Base-by-base conservation (phyloP, 31 red algal species). In the Odonthalia washingtoniensis region DNA sequence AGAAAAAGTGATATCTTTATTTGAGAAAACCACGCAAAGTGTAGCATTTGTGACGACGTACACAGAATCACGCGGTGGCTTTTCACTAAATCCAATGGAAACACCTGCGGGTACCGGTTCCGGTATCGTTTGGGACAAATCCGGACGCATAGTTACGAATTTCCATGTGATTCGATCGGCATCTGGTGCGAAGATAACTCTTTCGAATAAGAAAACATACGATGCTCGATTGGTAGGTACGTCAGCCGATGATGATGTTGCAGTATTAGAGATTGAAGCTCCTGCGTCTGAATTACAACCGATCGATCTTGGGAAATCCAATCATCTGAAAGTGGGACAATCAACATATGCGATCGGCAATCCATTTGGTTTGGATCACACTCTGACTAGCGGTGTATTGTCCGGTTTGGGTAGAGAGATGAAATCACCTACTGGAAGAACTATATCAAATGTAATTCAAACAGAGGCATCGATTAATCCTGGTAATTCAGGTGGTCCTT, bases 391-490 rank as follows among this genome's bases (percentile, higher is more conserved):
- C 6, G 97, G 97, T 37, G 90, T 98, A 3, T 74, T 98, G 5
- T 92, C 87, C 39, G 97, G 90, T 21, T 73, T 98, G 32, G 93
- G 93, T 27, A 83, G 97, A 24, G 92, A 96, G 70, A 97, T 99
- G 82, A 90, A 92, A 64, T 95, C 91, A 17, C 89, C 93, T 14
- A 94, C 90, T 2, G 95, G 98, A n/a, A 39, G 92, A 30, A 94
- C 95, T 0, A 99, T 99, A 62, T 92, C 81, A 35, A 95, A 97
- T 73, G 90, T 95, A 32, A 96, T 99, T 63, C 98, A 99, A 83
- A 99, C 98, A n/a, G 98, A 99, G 40, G 95, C 95, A 27, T 78
- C 89, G 33, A 99, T 99, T 70, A 99, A 99, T 81, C 98, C 95
- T 5, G 98, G 98, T 14, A 99, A 99, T 76, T 91, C 85, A 42